Conservation (phyloP, 2,329 filamentous ascomycete species). For the Aspergillus terreus region DNA sequence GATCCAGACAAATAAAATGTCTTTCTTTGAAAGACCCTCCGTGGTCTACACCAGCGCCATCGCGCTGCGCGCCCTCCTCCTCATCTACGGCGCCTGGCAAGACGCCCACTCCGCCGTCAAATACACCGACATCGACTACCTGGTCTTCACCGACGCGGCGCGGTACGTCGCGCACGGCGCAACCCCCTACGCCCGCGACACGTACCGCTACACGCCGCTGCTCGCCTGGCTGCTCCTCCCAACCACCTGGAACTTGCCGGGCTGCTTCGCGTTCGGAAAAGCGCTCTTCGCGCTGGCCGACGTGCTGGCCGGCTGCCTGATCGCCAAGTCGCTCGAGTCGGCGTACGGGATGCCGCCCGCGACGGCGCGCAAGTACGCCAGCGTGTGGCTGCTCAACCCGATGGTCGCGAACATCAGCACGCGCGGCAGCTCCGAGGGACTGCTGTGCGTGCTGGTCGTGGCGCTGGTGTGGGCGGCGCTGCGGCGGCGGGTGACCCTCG, state of each 20-base stretch:
- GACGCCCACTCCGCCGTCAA: constrained; percentile 89
- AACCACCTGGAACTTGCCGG: constrained; percentile 55
- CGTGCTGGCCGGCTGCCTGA: constrained; percentile 76
- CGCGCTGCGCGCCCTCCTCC: constrained; percentile 66
- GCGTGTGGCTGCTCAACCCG: constrained; percentile 91
- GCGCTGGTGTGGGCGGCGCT: constrained; percentile 79
- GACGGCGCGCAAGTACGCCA: constrained; percentile 69
- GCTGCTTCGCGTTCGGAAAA: constrained; percentile 74
- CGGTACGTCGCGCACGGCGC: constrained; percentile 65
- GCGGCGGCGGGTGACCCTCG: constrained; percentile 57
- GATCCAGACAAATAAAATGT: constrained; percentile 6
- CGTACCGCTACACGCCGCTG: constrained; percentile 93
- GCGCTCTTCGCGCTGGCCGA: constrained; percentile 79
- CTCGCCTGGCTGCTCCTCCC: constrained; percentile 88
- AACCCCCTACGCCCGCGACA: constrained; percentile 84
- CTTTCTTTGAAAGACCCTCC: constrained; percentile 30
- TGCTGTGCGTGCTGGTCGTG: constrained; percentile 80
- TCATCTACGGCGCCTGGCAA: constrained; percentile 88
- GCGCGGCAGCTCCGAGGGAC: constrained; percentile 84
- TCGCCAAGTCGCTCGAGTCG: constrained; percentile 53
- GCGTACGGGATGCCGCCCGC: constrained; percentile 47
- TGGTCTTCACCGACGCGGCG: constrained; percentile 94
- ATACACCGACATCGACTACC: constrained; percentile 98
- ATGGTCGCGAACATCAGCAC: constrained; percentile 99
- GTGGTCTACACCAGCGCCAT: constrained; percentile 40